These are phyloP conservation scores for Umbelopsis vinacea DNA, from an alignment of 192 early-diverging fungal species.

Conservation along the genomic window DNA sequence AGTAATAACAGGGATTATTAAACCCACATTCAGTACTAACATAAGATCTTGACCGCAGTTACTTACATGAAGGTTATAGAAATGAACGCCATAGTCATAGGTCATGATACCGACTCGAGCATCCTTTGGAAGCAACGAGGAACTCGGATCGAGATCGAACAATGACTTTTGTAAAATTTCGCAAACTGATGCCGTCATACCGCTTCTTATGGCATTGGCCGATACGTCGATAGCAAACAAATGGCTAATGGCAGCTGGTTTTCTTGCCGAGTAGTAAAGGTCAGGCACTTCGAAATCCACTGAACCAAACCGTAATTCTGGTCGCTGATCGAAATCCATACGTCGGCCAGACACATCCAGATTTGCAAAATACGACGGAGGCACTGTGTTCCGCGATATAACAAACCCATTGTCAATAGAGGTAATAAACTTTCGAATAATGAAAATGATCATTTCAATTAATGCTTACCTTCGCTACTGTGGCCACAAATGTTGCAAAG, in stretches of 20 bases:
- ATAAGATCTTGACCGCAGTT: neutral
- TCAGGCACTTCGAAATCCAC: constrained; percentile 89
- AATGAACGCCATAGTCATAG: constrained; percentile 90
- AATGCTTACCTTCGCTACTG: constrained; percentile 72
- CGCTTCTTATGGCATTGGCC: constrained; percentile 82
- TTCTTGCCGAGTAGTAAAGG: constrained; percentile 69
- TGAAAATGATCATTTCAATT: too few species aligned
- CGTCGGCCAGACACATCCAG: constrained; percentile 92
- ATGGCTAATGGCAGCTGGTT: constrained; percentile 75
- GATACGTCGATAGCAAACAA: constrained; percentile 98
- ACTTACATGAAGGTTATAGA: constrained; percentile 88
- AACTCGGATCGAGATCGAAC: constrained; percentile 47
- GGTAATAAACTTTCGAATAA: too few species aligned
- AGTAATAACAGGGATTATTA: neutral
- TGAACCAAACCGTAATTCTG: constrained; percentile 89
- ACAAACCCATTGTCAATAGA: constrained; percentile 1
- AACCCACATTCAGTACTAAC: neutral
- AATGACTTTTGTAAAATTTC: constrained; percentile 73
- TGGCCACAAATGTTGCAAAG: constrained; percentile 92
- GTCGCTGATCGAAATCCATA: constrained; percentile 82
- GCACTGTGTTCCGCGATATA: constrained; percentile 48
- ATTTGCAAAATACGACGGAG: constrained; percentile 92
- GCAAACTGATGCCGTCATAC: constrained; percentile 75
- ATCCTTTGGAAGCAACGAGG: constrained; percentile 49
- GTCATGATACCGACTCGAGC: constrained; percentile 86